phyloP scores from a whole-genome alignment of 202 grass and related monocot species.

The Carex arenaria region DNA sequence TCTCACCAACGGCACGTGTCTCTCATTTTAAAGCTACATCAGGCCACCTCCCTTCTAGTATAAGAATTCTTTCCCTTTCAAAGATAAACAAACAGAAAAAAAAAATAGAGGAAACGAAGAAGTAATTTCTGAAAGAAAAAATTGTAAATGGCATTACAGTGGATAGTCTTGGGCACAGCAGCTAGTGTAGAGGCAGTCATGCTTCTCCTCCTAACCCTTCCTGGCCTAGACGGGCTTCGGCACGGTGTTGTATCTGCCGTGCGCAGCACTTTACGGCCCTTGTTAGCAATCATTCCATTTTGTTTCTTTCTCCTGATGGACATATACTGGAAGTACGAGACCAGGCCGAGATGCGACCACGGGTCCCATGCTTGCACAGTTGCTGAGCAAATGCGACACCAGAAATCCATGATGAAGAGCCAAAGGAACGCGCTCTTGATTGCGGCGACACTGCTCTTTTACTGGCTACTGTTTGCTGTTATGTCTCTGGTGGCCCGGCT shows the following conservation, averaged over 20 bases:
- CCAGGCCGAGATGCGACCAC: conserved; percentile 40
- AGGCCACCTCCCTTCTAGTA: background rate
- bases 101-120: background rate
- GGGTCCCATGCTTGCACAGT: conserved; percentile 63
- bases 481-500: conserved; percentile 51
- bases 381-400: conserved; percentile 63
- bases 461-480: conserved; percentile 86
- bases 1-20: background rate
- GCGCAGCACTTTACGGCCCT: conserved; percentile 54
- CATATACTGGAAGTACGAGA: conserved; percentile 99
- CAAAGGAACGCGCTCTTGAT: conserved; percentile 86
- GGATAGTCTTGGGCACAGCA: conserved; percentile 75
- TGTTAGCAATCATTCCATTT: conserved; percentile 80
- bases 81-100: background rate
- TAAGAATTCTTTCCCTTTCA: background rate
- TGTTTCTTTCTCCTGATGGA: conserved; percentile 81
- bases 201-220: conserved; percentile 77
- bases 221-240: conserved; percentile 53
- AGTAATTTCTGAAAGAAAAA: background rate
- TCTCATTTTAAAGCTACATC: background rate
- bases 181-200: conserved; percentile 83
- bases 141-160: conserved; percentile 65
- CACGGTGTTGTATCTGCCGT: conserved; percentile 52
- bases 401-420: conserved; percentile 94
- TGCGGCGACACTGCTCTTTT: conserved; percentile 58